Conservation (phyloP, 2,329 filamentous ascomycete genomes). For the Xylaria sp. region DNA sequence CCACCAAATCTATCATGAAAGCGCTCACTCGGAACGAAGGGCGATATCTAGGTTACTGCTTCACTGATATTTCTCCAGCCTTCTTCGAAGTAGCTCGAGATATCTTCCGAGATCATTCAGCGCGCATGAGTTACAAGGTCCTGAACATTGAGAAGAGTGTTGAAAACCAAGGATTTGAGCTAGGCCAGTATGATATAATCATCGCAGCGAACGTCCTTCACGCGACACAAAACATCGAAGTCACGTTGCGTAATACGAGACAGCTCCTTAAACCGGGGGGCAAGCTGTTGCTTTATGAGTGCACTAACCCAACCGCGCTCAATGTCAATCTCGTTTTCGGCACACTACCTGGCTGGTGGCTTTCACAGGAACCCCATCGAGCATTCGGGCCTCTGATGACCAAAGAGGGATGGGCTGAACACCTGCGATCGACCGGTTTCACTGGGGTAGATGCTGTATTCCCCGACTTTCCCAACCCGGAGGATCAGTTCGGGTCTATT, state of each 20-base stretch:
- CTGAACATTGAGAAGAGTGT: conserved; percentile 49
- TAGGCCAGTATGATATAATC: conserved; percentile 47
- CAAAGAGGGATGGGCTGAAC: conserved; percentile 39
- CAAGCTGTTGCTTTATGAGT: conserved; percentile 37
- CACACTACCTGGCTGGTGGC: conserved; percentile 54
- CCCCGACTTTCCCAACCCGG: conserved; percentile 34
- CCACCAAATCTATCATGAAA: conserved; percentile 44
- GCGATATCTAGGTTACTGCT: conserved; percentile 43
- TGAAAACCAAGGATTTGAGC: conserved; percentile 48
- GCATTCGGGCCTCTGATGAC: conserved; percentile 44
- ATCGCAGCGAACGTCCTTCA: conserved; percentile 47
- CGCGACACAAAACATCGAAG: conserved; percentile 38
- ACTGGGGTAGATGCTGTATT: conserved; percentile 44
- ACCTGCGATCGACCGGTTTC: conserved; percentile 36
- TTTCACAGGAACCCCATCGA: conserved; percentile 47
- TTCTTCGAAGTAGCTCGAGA: conserved; percentile 47
- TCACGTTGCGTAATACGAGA: conserved; percentile 39
- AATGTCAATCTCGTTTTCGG: conserved; percentile 47
- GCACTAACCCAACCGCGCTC: conserved; percentile 32
- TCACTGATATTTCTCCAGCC: conserved; percentile 47
- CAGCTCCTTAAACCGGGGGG: conserved; percentile 42
- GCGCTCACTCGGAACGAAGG: conserved; percentile 36
- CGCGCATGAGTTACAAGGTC: conserved; percentile 45
- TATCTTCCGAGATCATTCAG: conserved; percentile 41
- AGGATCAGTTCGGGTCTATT: conserved; percentile 39